Conservation (phyloP, 2,329 filamentous ascomycete genomes). For the Neopestalotiopsis rosae region DNA sequence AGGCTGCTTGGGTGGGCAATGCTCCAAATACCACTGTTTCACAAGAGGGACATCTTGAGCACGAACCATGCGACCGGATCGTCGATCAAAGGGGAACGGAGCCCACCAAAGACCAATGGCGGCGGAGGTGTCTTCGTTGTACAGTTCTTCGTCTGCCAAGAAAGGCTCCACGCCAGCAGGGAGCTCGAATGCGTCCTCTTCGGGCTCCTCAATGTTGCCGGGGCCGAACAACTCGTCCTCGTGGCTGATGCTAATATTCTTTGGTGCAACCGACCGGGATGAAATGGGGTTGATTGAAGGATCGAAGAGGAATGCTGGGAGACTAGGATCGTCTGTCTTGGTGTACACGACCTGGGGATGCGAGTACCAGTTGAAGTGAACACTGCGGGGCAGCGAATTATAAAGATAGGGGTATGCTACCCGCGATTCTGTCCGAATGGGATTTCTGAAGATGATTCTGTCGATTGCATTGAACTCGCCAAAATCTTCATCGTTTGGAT, state of each 20-base stretch:
- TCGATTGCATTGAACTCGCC: constrained; percentile 99
- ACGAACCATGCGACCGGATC: constrained; percentile 94
- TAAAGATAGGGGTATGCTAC: constrained; percentile 95
- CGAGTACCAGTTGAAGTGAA: constrained; percentile 92
- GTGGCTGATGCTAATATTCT: constrained; percentile 89
- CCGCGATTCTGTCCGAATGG: constrained; percentile 93
- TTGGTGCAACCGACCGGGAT: constrained; percentile 89
- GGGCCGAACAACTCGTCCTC: constrained; percentile 92
- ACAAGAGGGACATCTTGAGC: constrained; percentile 96
- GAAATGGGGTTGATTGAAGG: constrained; percentile 98
- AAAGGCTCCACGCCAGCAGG: constrained; percentile 85
- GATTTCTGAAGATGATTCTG: constrained; percentile 95
- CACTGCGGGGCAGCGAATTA: constrained; percentile 93
- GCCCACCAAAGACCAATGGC: constrained; percentile 98
- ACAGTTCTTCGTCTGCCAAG: constrained; percentile 85
- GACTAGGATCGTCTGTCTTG: constrained; percentile 81
- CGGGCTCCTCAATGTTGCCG: constrained; percentile 73
- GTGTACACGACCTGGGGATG: constrained; percentile 93
- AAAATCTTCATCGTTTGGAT: constrained; percentile 98
- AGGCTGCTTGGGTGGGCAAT: constrained; percentile 84
- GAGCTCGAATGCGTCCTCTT: constrained; percentile 86
- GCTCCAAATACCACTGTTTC: constrained; percentile 98
- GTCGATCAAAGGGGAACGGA: constrained; percentile 91
- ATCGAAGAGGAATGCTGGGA: constrained; percentile 97
- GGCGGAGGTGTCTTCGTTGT: constrained; percentile 85